phyloP scores from a whole-genome alignment of 805 yeast genomes.

The Spencermartinsiella europaea region DNA sequence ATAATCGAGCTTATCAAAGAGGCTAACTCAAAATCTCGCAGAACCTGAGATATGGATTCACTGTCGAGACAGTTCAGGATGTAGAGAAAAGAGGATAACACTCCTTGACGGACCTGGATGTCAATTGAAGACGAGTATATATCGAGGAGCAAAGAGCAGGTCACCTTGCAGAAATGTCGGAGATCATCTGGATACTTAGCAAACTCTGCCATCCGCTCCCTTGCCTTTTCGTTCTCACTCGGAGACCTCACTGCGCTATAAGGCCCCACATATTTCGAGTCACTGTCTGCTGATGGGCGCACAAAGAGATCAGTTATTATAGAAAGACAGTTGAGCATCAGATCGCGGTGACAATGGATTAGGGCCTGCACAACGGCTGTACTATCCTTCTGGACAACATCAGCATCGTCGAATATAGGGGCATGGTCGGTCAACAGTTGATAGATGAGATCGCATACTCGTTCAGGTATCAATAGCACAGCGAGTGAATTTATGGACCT shows the following conservation, averaged over 20 bases:
- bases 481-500: conserved; percentile 41
- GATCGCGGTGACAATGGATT: conserved; percentile 68
- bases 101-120: conserved; percentile 53
- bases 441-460: conserved; percentile 44
- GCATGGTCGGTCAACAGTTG: conserved; percentile 50
- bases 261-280: conserved; percentile 15
- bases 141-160: conserved; percentile 44
- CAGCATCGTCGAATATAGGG: conserved; percentile 22
- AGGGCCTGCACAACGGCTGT: conserved; percentile 58
- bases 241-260: conserved; percentile 15
- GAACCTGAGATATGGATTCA: conserved; percentile 16
- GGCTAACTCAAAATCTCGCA: conserved; percentile 25
- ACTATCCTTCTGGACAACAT: conserved; percentile 23
- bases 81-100: conserved; percentile 49
- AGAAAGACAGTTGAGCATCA: conserved; percentile 49
- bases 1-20: conserved; percentile 28
- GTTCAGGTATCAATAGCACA: conserved; percentile 36
- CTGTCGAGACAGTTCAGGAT: conserved; percentile 40
- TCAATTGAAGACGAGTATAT: conserved; percentile 72
- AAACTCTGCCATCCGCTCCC: conserved; percentile 30
- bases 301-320: conserved; percentile 60
- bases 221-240: conserved; percentile 10
- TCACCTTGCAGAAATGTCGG: conserved; percentile 9
- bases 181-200: conserved; percentile 24
- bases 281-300: conserved; percentile 1